phyloP scores from a whole-genome alignment of 306 rosid genomes.

The Cicer arietinum region DNA sequence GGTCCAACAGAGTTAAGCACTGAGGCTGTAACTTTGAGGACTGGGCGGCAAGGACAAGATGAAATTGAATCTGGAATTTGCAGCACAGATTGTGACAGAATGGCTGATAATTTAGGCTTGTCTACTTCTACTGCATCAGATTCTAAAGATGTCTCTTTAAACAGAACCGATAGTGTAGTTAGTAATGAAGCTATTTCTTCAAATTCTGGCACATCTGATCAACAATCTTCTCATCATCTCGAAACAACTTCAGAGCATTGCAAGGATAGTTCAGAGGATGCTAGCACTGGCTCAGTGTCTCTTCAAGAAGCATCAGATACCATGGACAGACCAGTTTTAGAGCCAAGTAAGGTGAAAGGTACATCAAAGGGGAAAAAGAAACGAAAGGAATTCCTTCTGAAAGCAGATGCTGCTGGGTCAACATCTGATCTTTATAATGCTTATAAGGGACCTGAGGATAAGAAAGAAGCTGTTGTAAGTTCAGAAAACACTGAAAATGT shows the following conservation, averaged over 20 bases:
- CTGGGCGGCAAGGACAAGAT: constrained; percentile 43
- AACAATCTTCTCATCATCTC: constrained; percentile 42
- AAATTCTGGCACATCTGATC: constrained; percentile 49
- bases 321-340: constrained; percentile 60
- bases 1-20: constrained; percentile 41
- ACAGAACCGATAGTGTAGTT: constrained; percentile 46
- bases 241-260: constrained; percentile 49
- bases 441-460: constrained; percentile 85
- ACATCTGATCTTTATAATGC: constrained; percentile 91
- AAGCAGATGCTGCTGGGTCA: constrained; percentile 95
- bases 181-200: constrained; percentile 42
- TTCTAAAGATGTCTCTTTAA: constrained; percentile 45
- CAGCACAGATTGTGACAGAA: constrained; percentile 45
- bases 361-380: constrained; percentile 59
- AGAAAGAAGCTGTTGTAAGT: constrained; percentile 57
- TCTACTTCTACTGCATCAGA: constrained; percentile 41
- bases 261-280: constrained; percentile 54
- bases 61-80: constrained; percentile 43
- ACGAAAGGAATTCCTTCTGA: constrained; percentile 59
- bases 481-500: constrained; percentile 51
- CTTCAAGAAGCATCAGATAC: constrained; percentile 45
- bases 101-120: constrained; percentile 37
- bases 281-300: constrained; percentile 44
- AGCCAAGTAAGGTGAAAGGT: constrained; percentile 60
- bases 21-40: constrained; percentile 40